Percentiles rank a stretch among this genome's conserved stretches.
Evolutionary conservation across 2,329 filamentous ascomycete genomes (phyloP).

Genomic region (Macrophomina phaseolina): DNA sequence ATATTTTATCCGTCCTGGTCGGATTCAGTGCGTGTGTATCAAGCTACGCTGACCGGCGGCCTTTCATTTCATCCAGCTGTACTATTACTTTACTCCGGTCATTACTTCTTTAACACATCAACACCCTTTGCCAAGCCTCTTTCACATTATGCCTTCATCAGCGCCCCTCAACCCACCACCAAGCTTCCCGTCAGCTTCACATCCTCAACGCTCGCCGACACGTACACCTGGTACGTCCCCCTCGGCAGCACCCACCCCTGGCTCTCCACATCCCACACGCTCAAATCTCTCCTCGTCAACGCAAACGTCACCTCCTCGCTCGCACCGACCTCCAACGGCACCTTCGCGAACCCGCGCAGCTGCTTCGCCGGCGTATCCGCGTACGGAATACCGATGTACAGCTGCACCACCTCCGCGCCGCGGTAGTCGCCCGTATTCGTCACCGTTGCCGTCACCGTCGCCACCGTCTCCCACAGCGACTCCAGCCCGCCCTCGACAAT

Average conservation of each 20-base stretch:
- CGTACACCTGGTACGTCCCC: constrained; percentile 36
- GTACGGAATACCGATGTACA: constrained; percentile 45
- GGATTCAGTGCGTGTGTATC: too few species aligned
- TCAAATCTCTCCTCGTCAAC: constrained; percentile 44
- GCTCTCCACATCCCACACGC: constrained; percentile 42
- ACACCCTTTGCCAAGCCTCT: too few species aligned
- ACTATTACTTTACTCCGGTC: too few species aligned
- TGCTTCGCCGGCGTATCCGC: constrained; percentile 41
- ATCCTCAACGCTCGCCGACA: constrained; percentile 14
- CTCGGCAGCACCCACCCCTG: constrained; percentile 43
- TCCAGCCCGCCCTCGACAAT: background rate
- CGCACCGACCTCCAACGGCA: constrained; percentile 39
- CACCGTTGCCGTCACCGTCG: constrained; percentile 42
- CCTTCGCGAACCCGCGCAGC: constrained; percentile 45
- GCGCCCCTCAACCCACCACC: background rate
- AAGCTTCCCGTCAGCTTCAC: constrained; percentile 6
- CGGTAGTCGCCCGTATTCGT: constrained; percentile 43
- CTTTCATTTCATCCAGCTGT: too few species aligned
- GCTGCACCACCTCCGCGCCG: constrained; percentile 46
- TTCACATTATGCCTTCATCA: background rate
- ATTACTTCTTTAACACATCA: too few species aligned
- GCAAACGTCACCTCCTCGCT: constrained; percentile 42
- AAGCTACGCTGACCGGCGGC: too few species aligned
- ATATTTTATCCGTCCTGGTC: too few species aligned
- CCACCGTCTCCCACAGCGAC: constrained; percentile 42